Evolutionary conservation across 2,329 filamentous ascomycete genomes (phyloP), one percentile per base, ranked within the genome.

Genomic region (Colletotrichum eleusines): DNA sequence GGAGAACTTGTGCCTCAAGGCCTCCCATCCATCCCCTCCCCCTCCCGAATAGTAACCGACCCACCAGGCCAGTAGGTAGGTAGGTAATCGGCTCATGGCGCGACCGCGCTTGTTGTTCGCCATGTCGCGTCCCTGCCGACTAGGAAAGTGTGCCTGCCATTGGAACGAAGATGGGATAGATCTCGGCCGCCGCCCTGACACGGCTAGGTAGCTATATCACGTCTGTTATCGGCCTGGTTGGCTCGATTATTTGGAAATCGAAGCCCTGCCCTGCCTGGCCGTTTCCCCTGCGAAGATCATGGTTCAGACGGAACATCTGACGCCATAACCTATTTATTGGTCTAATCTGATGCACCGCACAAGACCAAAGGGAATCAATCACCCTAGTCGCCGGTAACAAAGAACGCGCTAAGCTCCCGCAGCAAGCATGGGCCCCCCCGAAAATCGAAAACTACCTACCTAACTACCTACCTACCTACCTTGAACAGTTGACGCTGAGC

Each of bases 221-320:
- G 53, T 54, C 64, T 46, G 5, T 59, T 71, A 71, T 69, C 58
- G 33, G 44, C 18, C 16, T 54, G 65, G 28, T 40, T 48, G 54
- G 58, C n/a, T 38, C 63, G 54, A 53, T 59, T 66, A 73, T 72
- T 69, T 72, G 61, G 62, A 74, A 73, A 72, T 72, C 71, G 66
- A 70, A 74, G 72, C 72, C 74, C 76, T 75, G 74, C 75, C 72
- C 75, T 75, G 74, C 75, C 72, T 75, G 70, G 74, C 73, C 73
- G 60, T 68, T 73, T 75, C 74, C 80, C 79, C 79, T 79, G 79
- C 71, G 80, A 76, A 77, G 79, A 82, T 81, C 78, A 77, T 76
- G 78, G 78, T 82, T 80, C 80, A 81, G 80, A 81, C 79, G 80
- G 69, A 78, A 74, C 75, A 77, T 79, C 77, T 81, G 76, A 80